Conservation (phyloP, 768 basidiomycete genomes). For the Crucibulum laeve region DNA sequence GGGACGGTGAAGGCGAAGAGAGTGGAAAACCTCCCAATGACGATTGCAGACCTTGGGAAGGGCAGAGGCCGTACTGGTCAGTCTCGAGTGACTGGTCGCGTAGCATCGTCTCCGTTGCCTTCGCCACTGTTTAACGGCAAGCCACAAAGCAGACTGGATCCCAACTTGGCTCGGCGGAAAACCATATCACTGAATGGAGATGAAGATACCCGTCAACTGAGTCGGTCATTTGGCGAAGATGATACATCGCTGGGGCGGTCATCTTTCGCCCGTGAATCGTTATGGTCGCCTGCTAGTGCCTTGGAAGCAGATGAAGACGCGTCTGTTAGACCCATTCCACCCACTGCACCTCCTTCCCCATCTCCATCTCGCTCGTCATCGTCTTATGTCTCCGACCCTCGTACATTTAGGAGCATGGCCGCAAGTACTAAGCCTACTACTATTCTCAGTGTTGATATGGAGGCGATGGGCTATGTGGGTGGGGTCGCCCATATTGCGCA, state of each 20-base stretch:
- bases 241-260: slow-evolving; percentile 45
- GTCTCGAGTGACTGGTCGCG: slow-evolving; percentile 32
- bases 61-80: slow-evolving; percentile 23
- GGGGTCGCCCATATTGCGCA: slow-evolving; percentile 93
- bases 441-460: slow-evolving; percentile 82
- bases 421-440: slow-evolving; percentile 96
- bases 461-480: too few relatives aligned
- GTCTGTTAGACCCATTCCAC: slow-evolving; percentile 84
- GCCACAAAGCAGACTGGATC: slow-evolving; percentile 28
- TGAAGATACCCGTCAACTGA: slow-evolving; percentile 38
- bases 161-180: slow-evolving; percentile 35
- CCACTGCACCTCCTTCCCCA: slow-evolving; percentile 83
- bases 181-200: slow-evolving; percentile 66
- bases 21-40: slow-evolving; percentile 29
- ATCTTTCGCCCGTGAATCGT: slow-evolving; percentile 66
- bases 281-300: slow-evolving; percentile 73
- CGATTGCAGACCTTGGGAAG: slow-evolving; percentile 26
- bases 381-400: slow-evolving; percentile 76
- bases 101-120: slow-evolving; percentile 41
- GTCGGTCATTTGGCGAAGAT: slow-evolving; percentile 38
- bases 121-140: slow-evolving; percentile 19
- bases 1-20: slow-evolving; percentile 61
- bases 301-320: slow-evolving; percentile 94
- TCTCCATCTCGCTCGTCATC: slow-evolving; percentile 82
- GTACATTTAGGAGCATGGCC: slow-evolving; percentile 77